Evolutionary conservation across 139 green algal species (phyloP).

Genomic region (Mychonastes homosphaera): DNA sequence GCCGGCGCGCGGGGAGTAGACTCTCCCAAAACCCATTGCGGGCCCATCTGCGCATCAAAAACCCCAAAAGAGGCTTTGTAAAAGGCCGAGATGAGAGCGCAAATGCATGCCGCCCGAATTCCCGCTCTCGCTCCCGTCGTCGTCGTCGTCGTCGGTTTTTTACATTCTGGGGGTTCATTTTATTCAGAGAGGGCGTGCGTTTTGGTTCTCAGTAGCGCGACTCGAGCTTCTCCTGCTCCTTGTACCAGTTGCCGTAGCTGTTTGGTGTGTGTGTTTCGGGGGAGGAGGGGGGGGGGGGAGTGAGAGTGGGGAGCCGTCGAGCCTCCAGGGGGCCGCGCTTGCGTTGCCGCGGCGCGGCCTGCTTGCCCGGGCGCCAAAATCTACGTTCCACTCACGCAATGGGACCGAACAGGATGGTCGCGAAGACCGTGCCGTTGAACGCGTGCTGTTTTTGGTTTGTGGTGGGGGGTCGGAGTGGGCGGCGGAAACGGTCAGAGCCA

Average conservation of each 20-base stretch:
- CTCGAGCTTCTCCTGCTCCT: slow-evolving; percentile 6
- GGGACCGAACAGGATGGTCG: slow-evolving; percentile 14
- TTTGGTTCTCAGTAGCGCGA: slow-evolving; percentile 10
- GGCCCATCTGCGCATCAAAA: no score
- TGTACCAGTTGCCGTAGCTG: slow-evolving; percentile 8
- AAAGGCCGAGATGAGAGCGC: no score
- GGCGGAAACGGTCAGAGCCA: not conserved
- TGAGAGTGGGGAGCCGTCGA: not conserved
- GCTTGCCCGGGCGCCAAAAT: not conserved
- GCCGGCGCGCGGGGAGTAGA: no score
- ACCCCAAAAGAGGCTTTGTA: no score
- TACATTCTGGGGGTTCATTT: no score
- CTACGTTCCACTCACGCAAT: slow-evolving; percentile 6
- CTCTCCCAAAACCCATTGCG: no score
- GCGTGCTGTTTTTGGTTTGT: slow-evolving; percentile 3
- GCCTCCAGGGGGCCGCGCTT: not conserved
- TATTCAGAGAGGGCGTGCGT: no score
- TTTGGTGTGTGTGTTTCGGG: no score
- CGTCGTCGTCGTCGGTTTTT: no score
- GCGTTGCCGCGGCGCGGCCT: not conserved
- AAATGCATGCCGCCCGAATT: no score
- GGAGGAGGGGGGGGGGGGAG: not conserved
- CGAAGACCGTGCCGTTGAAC: slow-evolving; percentile 9
- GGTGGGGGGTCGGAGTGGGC: not conserved
- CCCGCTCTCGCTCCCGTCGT: no score